Evolutionary conservation across 176 grass and related monocot species (phyloP).

Genomic region (Tillandsia leiboldiana): DNA sequence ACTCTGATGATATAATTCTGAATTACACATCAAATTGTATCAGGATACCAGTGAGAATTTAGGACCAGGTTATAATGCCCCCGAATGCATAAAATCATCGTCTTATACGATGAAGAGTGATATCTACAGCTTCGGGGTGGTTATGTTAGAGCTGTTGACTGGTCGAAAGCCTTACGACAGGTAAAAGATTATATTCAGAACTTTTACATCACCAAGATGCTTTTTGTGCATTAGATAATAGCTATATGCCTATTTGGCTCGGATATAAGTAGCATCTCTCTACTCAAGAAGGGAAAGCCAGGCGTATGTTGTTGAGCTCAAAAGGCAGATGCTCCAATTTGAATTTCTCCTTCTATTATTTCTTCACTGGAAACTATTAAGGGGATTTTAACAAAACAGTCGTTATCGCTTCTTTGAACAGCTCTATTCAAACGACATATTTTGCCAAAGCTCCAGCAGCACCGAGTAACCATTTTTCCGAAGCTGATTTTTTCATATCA

Average conservation of each 20-base stretch:
- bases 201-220: neutral
- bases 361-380: too few relatives aligned
- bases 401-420: too few relatives aligned
- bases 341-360: too few relatives aligned
- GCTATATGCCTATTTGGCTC: neutral
- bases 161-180: conserved; percentile 72
- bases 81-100: conserved; percentile 55
- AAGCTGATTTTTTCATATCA: too few relatives aligned
- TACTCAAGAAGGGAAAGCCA: too few relatives aligned
- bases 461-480: too few relatives aligned
- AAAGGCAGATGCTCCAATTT: too few relatives aligned
- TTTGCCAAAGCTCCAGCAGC: too few relatives aligned
- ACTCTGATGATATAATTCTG: neutral
- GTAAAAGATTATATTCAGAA: conserved; percentile 19
- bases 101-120: conserved; percentile 68
- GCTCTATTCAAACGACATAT: too few relatives aligned
- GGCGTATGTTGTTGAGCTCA: too few relatives aligned
- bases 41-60: conserved; percentile 68
- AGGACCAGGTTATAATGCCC: conserved; percentile 61
- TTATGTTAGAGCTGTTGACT: conserved; percentile 87
- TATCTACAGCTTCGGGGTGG: conserved; percentile 65
- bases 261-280: too few relatives aligned
- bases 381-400: too few relatives aligned
- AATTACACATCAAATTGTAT: conserved; percentile 10
- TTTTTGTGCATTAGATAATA: neutral